phyloP scores from a whole-genome alignment of 305 asterid species.

The Fraxinus velutina region DNA sequence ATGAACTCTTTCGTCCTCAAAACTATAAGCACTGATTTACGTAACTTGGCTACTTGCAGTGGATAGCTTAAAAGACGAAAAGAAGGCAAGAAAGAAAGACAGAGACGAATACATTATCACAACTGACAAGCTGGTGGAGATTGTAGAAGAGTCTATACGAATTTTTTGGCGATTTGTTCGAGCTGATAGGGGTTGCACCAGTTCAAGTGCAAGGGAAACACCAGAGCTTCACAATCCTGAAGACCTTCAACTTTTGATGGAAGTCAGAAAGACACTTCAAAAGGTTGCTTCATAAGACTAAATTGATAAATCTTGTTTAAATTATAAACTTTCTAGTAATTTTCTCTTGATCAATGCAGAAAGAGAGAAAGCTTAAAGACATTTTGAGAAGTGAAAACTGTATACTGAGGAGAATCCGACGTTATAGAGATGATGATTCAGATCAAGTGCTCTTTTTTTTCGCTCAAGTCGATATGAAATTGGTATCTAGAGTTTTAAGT shows the following conservation, averaged over 20 bases:
- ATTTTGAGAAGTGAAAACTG: slow-evolving; percentile 63
- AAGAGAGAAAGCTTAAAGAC: slow-evolving; percentile 74
- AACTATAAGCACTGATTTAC: background rate
- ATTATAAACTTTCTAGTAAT: background rate
- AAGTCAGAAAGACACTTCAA: slow-evolving; percentile 49
- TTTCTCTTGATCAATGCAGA: slow-evolving; percentile 43
- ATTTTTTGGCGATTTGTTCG: slow-evolving; percentile 81
- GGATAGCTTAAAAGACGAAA: slow-evolving; percentile 48
- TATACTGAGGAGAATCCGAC: slow-evolving; percentile 51
- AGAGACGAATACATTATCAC: slow-evolving; percentile 46
- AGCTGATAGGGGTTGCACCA: slow-evolving; percentile 64
- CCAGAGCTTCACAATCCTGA: slow-evolving; percentile 44
- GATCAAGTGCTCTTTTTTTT: slow-evolving; percentile 75
- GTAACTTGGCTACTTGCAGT: slow-evolving; percentile 35
- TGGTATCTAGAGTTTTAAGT: slow-evolving; percentile 69
- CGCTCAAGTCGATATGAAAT: slow-evolving; percentile 77
- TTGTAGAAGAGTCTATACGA: slow-evolving; percentile 78
- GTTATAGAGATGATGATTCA: slow-evolving; percentile 48
- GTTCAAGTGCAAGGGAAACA: slow-evolving; percentile 21
- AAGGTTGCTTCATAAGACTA: slow-evolving; percentile 47
- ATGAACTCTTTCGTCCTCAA: background rate
- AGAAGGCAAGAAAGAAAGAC: slow-evolving; percentile 40
- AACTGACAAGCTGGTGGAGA: slow-evolving; percentile 70
- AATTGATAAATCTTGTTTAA: background rate
- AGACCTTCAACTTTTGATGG: slow-evolving; percentile 50